Evolutionary conservation across 1,284 basidiomycete species (phyloP), one percentile per base, ranked within the genome.

Genomic region (Puccinia brachypodii): DNA sequence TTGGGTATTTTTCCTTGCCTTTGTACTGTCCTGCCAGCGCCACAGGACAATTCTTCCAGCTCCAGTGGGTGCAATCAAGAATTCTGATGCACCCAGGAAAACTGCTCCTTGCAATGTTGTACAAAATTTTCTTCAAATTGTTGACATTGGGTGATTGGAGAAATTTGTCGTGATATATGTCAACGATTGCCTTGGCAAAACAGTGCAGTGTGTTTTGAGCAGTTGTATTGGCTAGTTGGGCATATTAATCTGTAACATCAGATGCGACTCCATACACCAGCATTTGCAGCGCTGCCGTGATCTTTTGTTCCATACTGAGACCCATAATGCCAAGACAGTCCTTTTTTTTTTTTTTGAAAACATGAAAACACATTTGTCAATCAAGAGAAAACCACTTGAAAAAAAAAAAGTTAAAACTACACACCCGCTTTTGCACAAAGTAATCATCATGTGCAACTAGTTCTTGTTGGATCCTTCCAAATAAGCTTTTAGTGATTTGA

Each of bases 1-100:
- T 75, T 31, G 50, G 72, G 2, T 33, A 31, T 40, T 53, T 75
- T 58, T 75, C 44, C 58, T 75, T 53, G n/a, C 72, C 72, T 38
- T 53, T 33, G 47, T 25, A n/a, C n/a, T n/a, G n/a, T n/a, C n/a
- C n/a, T n/a, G n/a, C n/a, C n/a, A n/a, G n/a, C n/a, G n/a, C n/a
- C n/a, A n/a, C n/a, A n/a, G n/a, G n/a, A n/a, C n/a, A n/a, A n/a
- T n/a, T n/a, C n/a, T n/a, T n/a, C n/a, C n/a, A n/a, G n/a, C n/a
- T n/a, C n/a, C n/a, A n/a, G n/a, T n/a, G n/a, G n/a, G n/a, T n/a
- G n/a, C 56, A 44, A 50, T 68, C 44, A 28, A 77, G 40, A n/a
- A 25, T 66, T n/a, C 76, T 19, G 47, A 68, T 36, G 11, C 47
- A 56, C 33, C 74, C 74, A 60, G 36, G 58, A 28, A 76, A 62